Percentiles rank a stretch among this genome's conserved stretches.
These are phyloP conservation scores for Cryptomeria japonica DNA, from an alignment of 75 land plant genomes.

Conservation along the genomic window DNA sequence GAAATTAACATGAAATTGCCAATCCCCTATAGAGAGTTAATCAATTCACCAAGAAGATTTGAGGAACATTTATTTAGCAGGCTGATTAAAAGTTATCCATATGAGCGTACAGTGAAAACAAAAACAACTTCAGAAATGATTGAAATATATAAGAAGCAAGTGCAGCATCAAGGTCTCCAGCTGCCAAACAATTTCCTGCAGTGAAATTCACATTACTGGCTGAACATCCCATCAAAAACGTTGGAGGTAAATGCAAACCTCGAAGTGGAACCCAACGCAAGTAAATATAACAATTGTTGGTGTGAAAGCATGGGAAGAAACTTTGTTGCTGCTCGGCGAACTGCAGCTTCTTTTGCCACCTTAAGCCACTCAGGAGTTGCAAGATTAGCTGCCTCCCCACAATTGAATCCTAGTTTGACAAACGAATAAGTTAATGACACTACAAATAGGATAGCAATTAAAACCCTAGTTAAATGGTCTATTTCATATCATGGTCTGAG, in stretches of 20 bases:
- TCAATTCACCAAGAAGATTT: not conserved
- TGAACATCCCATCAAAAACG: not conserved
- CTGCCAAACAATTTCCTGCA: not conserved
- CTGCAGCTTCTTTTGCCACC: slow-evolving; percentile 94
- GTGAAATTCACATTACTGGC: too few relatives aligned
- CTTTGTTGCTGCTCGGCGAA: slow-evolving; percentile 87
- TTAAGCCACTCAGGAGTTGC: slow-evolving; percentile 96
- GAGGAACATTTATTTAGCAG: not conserved
- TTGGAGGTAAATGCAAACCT: slow-evolving; percentile 38
- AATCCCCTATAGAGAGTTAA: not conserved
- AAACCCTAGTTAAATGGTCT: not conserved
- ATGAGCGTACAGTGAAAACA: not conserved
- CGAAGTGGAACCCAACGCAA: slow-evolving; percentile 57
- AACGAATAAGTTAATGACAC: not conserved
- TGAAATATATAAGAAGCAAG: not conserved
- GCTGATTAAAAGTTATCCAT: not conserved
- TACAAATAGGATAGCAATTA: not conserved
- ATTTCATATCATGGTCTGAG: not conserved
- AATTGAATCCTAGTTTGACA: slow-evolving; percentile 76
- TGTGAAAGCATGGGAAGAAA: slow-evolving; percentile 98
- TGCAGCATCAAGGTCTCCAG: slow-evolving; percentile 2
- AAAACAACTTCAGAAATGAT: not conserved
- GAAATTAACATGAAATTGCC: not conserved
- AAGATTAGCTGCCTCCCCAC: slow-evolving; percentile 97
- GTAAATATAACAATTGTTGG: slow-evolving; percentile 85